Conservation (phyloP, 2,329 filamentous ascomycete genomes). For the Fusarium gaditjirri region DNA sequence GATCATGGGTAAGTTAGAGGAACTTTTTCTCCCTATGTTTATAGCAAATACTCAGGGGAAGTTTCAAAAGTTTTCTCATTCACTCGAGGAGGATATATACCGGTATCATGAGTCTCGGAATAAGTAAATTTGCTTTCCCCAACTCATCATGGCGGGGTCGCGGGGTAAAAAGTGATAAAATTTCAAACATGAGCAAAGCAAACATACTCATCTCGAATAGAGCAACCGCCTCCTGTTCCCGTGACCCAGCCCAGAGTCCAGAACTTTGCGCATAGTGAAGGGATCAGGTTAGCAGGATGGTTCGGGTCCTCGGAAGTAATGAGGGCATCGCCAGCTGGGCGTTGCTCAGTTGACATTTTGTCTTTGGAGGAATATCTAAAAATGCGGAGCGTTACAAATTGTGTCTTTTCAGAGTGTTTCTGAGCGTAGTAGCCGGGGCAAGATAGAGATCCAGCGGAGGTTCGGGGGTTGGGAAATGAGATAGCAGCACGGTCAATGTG, state of each 20-base stretch:
- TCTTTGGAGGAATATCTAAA: neutral
- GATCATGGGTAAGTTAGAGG: constrained; percentile 22
- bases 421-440: constrained; percentile 28
- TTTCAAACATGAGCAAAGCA: neutral
- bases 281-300: constrained; percentile 96
- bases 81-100: constrained; percentile 10
- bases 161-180: constrained; percentile 16
- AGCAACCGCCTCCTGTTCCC: constrained; percentile 84
- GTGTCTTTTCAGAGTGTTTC: neutral
- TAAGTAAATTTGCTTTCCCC: neutral
- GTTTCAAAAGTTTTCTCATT: neutral
- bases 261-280: constrained; percentile 92
- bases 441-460: constrained; percentile 13
- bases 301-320: constrained; percentile 74
- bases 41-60: neutral
- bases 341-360: constrained; percentile 34
- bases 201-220: constrained; percentile 73
- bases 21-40: neutral
- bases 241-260: constrained; percentile 96
- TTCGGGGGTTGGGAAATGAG: constrained; percentile 27
- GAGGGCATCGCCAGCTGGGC: constrained; percentile 50
- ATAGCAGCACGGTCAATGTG: constrained; percentile 12
- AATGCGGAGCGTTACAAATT: constrained; percentile 4
- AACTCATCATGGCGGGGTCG: constrained; percentile 28
- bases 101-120: neutral